These are phyloP conservation scores for Polychaeton citri DNA, from an alignment of 2,329 filamentous ascomycete species.

Conservation along the genomic window DNA sequence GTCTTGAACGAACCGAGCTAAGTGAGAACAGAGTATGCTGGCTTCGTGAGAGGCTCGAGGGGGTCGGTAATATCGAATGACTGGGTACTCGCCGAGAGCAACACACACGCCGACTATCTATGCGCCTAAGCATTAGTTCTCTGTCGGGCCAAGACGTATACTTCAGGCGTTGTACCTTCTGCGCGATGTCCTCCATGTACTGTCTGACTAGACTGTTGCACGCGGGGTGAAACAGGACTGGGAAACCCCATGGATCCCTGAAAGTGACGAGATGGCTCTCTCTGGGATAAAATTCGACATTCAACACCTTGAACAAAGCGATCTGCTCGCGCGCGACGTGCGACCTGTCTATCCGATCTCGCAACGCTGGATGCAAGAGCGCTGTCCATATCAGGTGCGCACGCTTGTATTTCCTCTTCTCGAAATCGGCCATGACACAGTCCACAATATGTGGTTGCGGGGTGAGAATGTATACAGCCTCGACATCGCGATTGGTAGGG, in stretches of 20 bases:
- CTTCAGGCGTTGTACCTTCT: conserved; percentile 50
- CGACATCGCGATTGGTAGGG: conserved; percentile 74
- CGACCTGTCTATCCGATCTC: conserved; percentile 61
- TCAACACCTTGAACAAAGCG: conserved; percentile 66
- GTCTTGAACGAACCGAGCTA: conserved; percentile 82
- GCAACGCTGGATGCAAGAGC: conserved; percentile 56
- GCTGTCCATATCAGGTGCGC: conserved; percentile 75
- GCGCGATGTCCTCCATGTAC: conserved; percentile 74
- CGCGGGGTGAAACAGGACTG: conserved; percentile 75
- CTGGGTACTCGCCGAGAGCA: conserved; percentile 83
- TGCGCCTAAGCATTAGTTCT: conserved; percentile 2
- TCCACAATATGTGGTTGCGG: conserved; percentile 81
- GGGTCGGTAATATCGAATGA: conserved; percentile 81
- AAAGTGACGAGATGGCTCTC: conserved; percentile 90
- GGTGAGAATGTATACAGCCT: conserved; percentile 85
- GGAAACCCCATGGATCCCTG: conserved; percentile 90
- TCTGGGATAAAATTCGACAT: conserved; percentile 78
- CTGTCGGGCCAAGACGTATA: background rate
- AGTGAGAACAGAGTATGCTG: conserved; percentile 69
- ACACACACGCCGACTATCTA: conserved; percentile 81
- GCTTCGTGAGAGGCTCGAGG: conserved; percentile 66
- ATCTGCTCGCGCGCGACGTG: conserved; percentile 59
- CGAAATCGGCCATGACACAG: conserved; percentile 84
- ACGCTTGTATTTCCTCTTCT: conserved; percentile 66
- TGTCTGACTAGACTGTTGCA: conserved; percentile 73